Evolutionary conservation across 2,329 filamentous ascomycete species (phyloP).

Genomic region (Rhynchosporium secalis): DNA sequence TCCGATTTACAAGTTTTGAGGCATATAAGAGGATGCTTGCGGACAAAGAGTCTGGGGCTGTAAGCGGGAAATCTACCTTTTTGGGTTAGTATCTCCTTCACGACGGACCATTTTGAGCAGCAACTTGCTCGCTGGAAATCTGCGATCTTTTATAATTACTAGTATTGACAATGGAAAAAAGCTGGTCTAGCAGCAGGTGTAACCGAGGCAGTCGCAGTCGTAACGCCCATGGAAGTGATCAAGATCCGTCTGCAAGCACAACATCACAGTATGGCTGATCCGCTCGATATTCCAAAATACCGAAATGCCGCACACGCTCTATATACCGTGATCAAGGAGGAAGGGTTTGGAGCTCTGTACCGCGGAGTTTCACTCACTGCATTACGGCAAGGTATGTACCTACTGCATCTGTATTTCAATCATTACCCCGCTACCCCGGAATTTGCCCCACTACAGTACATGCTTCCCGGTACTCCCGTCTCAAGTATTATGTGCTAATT

Average conservation of each 20-base stretch:
- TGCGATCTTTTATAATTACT: background rate
- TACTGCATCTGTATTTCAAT: background rate
- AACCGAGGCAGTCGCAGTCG: constrained; percentile 93
- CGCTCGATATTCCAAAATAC: constrained; percentile 94
- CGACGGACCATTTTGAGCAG: background rate
- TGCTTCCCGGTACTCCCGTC: background rate
- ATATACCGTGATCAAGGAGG: constrained; percentile 90
- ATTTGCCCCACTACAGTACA: background rate
- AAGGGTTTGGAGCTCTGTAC: constrained; percentile 85
- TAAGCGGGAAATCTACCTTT: constrained; percentile 73
- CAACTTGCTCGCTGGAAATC: background rate
- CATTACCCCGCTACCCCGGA: constrained; percentile 10
- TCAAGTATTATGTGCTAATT: background rate
- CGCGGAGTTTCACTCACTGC: constrained; percentile 92
- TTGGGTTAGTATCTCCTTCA: constrained; percentile 50
- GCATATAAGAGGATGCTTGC: constrained; percentile 85
- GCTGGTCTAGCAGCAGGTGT: constrained; percentile 90
- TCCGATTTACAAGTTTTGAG: constrained; percentile 97
- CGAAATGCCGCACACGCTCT: constrained; percentile 82
- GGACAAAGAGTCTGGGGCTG: constrained; percentile 62
- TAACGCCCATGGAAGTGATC: constrained; percentile 98
- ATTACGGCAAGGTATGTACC: constrained; percentile 73
- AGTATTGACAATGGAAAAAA: constrained; percentile 37
- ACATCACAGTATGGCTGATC: constrained; percentile 96
- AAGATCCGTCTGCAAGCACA: constrained; percentile 98